phyloP scores from a whole-genome alignment of 768 basidiomycete species.

The Amanita pallidorosea region DNA sequence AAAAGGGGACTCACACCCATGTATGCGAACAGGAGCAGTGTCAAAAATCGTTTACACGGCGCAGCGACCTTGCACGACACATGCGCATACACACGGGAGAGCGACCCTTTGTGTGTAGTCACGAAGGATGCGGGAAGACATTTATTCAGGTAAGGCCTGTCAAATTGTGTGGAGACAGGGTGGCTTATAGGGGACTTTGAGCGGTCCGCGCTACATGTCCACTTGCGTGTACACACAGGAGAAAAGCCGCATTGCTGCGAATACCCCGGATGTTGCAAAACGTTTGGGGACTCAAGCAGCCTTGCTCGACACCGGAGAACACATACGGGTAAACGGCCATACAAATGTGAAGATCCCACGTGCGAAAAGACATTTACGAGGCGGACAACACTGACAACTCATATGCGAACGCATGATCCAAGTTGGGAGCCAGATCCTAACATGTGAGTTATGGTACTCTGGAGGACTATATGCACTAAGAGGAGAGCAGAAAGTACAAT shows the following conservation, averaged over 20 bases:
- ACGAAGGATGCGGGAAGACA: constrained; percentile 73
- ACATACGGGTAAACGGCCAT: constrained; percentile 79
- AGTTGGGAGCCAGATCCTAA: constrained; percentile 78
- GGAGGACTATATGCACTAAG: background rate
- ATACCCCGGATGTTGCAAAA: constrained; percentile 79
- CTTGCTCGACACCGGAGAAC: constrained; percentile 87
- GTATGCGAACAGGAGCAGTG: constrained; percentile 66
- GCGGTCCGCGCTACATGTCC: constrained; percentile 86
- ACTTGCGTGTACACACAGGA: constrained; percentile 83
- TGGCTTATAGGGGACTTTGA: constrained; percentile 18
- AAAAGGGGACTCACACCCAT: constrained; percentile 39
- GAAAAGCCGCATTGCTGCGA: constrained; percentile 90
- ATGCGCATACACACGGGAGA: constrained; percentile 89
- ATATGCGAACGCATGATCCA: constrained; percentile 84
- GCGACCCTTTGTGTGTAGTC: constrained; percentile 68
- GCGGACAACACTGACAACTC: constrained; percentile 73
- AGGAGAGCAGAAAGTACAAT: constrained; percentile 54
- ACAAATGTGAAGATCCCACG: constrained; percentile 73
- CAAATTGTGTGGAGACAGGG: constrained; percentile 7
- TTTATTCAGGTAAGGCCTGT: constrained; percentile 69
- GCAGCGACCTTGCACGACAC: constrained; percentile 77
- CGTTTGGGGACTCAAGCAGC: constrained; percentile 87
- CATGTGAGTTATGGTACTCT: constrained; percentile 37
- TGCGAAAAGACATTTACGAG: constrained; percentile 87
- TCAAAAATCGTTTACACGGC: constrained; percentile 70